Evolutionary conservation across 306 rosid species (phyloP), one percentile per base, ranked within the genome.

Genomic region (Begonia peltatifolia): DNA sequence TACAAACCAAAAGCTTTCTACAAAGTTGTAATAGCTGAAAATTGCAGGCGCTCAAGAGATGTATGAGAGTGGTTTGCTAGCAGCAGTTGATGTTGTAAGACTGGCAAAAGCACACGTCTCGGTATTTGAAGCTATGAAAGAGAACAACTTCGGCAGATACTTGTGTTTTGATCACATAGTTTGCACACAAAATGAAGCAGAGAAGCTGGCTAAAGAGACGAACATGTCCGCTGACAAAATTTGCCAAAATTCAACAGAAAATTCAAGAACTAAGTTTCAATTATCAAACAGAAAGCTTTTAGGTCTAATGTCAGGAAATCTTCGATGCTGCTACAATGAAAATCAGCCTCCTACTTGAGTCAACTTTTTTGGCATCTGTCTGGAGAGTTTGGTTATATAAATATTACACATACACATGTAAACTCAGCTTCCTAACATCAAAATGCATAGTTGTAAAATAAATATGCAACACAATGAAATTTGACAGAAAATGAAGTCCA

Each of bases 91-190:
- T 41, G 67, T 81, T 13, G 61, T 30, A 13, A 86, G 52, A 63
- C 53, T 83, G 50, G 99, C 78, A 0, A 81, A 71, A 63, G 95
- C 87, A 7, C 94, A 90, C 46, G 81, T 65, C 2, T 30, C 68
- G 3, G 86, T 90, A 6, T 86, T 60, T 47, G 80, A 86, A 54
- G 86, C 66, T 47, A 76, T 81, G 83, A 73, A 65, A 14, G 62
- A 12, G 46, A 62, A 80, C 10, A 81, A 87, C 41, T 68, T 41
- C 13, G 95, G 99, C 0, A 83, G 99, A 67, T 90, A 90, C 82
- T 64, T 86, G 14, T 83, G 94, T 54, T 90, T 57, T 53, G 95
- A 90, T 50, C 25, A 56, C 17, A 59, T 83, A 0, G 57, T 90
- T 36, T 51, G 59, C 12, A 58, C 59, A 0, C 69, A 63, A 8